These are phyloP conservation scores for Xylariaceae sp. DNA, from an alignment of 2,329 filamentous ascomycete species.

Conservation along the genomic window DNA sequence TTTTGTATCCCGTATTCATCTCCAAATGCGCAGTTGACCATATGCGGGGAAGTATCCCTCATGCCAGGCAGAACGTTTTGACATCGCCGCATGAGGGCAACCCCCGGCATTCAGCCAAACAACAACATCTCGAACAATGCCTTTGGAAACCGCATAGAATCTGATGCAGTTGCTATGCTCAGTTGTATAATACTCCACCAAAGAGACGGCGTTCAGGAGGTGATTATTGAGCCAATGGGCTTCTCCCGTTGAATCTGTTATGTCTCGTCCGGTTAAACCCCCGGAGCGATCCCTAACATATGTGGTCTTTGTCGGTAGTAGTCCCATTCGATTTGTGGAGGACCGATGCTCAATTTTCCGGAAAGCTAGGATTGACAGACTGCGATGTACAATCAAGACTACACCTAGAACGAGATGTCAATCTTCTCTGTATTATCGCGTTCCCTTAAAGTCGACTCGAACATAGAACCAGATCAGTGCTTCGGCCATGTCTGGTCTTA, in stretches of 20 bases:
- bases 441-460: too few relatives aligned
- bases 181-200: neutral
- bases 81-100: neutral
- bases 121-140: neutral
- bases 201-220: neutral
- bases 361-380: too few relatives aligned
- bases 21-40: constrained; percentile 6
- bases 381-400: too few relatives aligned
- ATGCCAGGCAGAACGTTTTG: neutral
- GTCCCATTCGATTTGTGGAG: neutral
- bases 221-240: constrained; percentile 7
- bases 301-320: neutral
- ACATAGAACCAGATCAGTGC: too few relatives aligned
- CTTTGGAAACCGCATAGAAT: neutral
- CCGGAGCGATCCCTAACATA: neutral
- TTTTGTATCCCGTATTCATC: constrained; percentile 4
- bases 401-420: too few relatives aligned
- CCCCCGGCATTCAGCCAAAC: neutral
- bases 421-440: too few relatives aligned
- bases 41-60: constrained; percentile 12
- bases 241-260: neutral
- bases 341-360: too few relatives aligned
- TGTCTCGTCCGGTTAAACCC: neutral
- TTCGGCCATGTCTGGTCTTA: too few relatives aligned
- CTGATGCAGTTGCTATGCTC: neutral